Base-by-base conservation (phyloP, 2,329 filamentous ascomycete species). In the Fusarium sp. region DNA sequence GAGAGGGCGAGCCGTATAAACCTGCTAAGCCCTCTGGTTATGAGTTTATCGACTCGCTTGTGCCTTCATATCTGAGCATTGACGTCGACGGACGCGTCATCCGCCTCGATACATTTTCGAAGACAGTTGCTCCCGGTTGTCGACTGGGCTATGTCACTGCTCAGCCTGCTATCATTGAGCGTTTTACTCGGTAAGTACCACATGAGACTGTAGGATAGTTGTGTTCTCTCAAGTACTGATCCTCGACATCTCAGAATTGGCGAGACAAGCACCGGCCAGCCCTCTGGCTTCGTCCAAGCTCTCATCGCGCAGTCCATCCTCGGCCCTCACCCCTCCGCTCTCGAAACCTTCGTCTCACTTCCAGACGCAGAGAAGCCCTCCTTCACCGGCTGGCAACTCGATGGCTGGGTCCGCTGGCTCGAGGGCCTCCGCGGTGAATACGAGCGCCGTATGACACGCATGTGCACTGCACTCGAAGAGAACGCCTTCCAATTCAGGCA, bases 321-420 rank as follows among this genome's bases (percentile, higher is more conserved):
- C 69, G 91, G 91, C 1, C 85, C 89, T 2, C 85, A 84, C 3
- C 78, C 81, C 4, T 78, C 67, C 61, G 76, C 61, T 69, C 77
- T 73, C 59, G 71, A 75, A 52, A 78, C 77, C 57, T 78, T 77
- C 63, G 67, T 73, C 56, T 78, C 77, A 68, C 71, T 83, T 21
- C 77, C 82, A 3, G 73, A 75, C 33, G 77, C 80, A 54, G 81
- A 85, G 35, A 78, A 81, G 41, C 82, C 68, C 7, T 56, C 70
- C 38, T 84, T 83, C 63, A 57, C 63, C 19, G 82, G 90, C 55
- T 97, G 93, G 93, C 83, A 91, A 69, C 86, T 88, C 61, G 87
- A 88, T 58, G 93, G 93, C 63, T 97, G 92, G 92, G 89, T 97
- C 13, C 88, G 91, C 65, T 97, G 93, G 93, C 86, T 97, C 21